A percentile compares a stretch with the other conserved stretches of the same genome.
Evolutionary conservation across 257 asterid genomes (phyloP).

Genomic region (Solanum medicagineum): DNA sequence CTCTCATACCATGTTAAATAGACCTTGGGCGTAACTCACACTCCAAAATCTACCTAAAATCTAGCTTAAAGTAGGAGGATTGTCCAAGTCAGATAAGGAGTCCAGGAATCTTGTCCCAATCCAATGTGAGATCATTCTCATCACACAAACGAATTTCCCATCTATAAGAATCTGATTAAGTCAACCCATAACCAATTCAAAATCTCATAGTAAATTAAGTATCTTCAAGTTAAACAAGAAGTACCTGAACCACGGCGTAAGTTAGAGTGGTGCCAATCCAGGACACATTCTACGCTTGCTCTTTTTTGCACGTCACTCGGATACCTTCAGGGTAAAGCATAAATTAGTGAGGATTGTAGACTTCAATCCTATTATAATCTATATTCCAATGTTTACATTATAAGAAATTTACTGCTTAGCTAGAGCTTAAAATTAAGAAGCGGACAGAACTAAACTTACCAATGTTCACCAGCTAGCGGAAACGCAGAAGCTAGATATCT

Average conservation of each 20-base stretch:
- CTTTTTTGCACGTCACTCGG: constrained; percentile 67
- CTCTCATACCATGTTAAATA: background rate
- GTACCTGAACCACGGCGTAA: constrained; percentile 79
- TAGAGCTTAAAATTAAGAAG: background rate
- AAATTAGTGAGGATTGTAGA: background rate
- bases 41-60: background rate
- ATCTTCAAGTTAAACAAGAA: background rate
- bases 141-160: background rate
- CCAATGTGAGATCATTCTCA: background rate
- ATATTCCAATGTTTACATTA: background rate
- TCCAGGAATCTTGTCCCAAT: background rate
- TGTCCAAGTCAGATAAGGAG: background rate
- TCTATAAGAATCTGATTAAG: background rate
- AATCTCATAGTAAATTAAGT: background rate
- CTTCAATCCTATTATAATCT: background rate
- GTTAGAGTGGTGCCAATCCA: constrained; percentile 94
- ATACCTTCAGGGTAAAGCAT: constrained; percentile 39
- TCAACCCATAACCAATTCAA: background rate
- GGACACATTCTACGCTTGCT: constrained; percentile 63
- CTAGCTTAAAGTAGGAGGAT: background rate
- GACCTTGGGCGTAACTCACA: background rate
- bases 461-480: constrained; percentile 90
- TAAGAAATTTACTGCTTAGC: background rate
- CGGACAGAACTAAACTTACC: constrained; percentile 38
- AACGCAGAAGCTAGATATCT: constrained; percentile 54